Base-by-base conservation (phyloP, 2,329 filamentous ascomycete species). In the Aspergillus ustus region DNA sequence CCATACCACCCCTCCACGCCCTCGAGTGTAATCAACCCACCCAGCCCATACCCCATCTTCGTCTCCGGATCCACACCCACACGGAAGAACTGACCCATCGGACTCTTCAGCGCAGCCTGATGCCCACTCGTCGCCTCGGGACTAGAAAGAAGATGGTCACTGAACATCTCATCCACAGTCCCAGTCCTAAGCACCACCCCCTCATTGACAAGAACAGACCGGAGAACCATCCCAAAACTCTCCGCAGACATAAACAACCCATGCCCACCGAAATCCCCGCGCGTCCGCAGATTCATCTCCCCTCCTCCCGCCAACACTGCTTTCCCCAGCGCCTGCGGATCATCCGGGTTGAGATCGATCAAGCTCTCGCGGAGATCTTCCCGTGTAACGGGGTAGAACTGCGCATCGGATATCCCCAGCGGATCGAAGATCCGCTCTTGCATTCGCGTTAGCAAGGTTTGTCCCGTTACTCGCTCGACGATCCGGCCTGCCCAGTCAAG, bases 401-500 rank as follows among this genome's bases (percentile, higher is more conserved):
- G 22, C 7, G 46, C 22, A 3, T 50, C 22, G 8, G 19, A 25
- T 2, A 50, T 50, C 3, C 22, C 46, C 20, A 50, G 22, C 8
- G 46, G 46, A 17, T 13, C 13, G 11, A 50, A 50, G 1, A 50
- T 50, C 20, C 19, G 22, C 20, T 13, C 20, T 3, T 50, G 46
- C 20, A 50, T 25, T 74, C 76, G 78, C 2, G 80, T 76, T 2
- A 80, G 75, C 2, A 87, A 70, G 0, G 75, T 77, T 8, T 67
- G 56, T 0, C 78, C 78, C 0, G 82, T 82, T 0, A 83, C 67
- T 0, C 78, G 73, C 65, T 86, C 84, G 1, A 87, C 75, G 0
- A 86, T 72, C 0, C 78, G 75, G 2, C 85, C 84, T 0, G 80
- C 81, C 84, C 83, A 87, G 72, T 87, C 85, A 1, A 83, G 68